Conservation (phyloP, 2,329 filamentous ascomycete species). For the Calonectria crousiana region DNA sequence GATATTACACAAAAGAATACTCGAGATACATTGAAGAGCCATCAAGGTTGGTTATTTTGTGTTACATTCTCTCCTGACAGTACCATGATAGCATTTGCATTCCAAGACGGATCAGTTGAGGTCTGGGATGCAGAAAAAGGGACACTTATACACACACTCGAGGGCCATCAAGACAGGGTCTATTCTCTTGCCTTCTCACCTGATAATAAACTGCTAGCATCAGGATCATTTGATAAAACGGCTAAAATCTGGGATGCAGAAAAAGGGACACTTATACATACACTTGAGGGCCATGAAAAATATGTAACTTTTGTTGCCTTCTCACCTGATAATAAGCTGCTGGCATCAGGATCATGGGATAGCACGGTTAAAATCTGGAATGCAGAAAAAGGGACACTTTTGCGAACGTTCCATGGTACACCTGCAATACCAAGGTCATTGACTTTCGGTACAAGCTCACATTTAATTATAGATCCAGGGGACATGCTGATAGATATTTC, state of each 20-base stretch:
- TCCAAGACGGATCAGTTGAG: too few species aligned
- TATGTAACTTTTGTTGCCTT: neutral
- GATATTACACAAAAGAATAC: neutral
- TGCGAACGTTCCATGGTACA: too few species aligned
- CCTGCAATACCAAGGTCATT: fast-evolving
- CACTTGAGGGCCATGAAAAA: neutral
- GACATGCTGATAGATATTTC: too few species aligned
- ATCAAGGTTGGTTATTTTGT: too few species aligned
- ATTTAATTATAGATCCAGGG: too few species aligned
- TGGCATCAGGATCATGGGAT: neutral
- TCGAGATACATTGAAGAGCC: too few species aligned
- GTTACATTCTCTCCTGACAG: too few species aligned
- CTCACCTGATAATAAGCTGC: neutral
- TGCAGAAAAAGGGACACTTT: neutral
- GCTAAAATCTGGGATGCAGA: neutral
- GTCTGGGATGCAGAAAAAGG: too few species aligned
- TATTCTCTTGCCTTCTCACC: neutral
- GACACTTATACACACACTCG: too few species aligned
- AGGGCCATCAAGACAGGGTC: fast-evolving
- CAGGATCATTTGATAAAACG: neutral
- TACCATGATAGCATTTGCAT: too few species aligned
- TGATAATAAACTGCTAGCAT: neutral
- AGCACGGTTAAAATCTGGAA: neutral
- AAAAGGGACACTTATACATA: neutral
- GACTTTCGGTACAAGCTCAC: too few species aligned